Evolutionary conservation across 371 early-diverging fungal genomes (phyloP), one percentile per base, ranked within the genome.

Genomic region (Zopfochytrium polystomum): DNA sequence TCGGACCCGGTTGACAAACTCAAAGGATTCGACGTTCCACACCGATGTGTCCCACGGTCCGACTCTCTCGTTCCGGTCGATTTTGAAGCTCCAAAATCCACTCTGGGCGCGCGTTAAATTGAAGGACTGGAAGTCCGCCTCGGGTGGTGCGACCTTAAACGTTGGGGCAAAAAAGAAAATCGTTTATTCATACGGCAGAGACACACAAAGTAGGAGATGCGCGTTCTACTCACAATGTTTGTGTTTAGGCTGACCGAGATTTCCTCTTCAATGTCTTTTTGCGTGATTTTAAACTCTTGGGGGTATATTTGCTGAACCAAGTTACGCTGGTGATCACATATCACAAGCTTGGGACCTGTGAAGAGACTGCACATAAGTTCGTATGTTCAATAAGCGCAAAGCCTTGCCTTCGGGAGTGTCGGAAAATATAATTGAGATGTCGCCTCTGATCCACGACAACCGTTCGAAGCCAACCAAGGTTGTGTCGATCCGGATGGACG

Each of bases 381-480:
- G 38, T 9, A 38, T 38, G n/a, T 38, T 48, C 49, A 43, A 43
- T 20, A 43, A 43, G 20, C 15, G 20, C 43, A 43, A 1, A 1
- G 20, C 32, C 35, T 42, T 32, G 64, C 67, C 66, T 26, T 63
- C 67, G 1, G 34, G n/a, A 2, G 70, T 62, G 1, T 70, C 71
- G 15, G 49, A 46, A 55, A 76, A 76, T 5, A 78, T 67, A 23
- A 78, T 63, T 1, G 72, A 72, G n/a, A 78, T 55, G 53, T 77
- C 67, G 22, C 77, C 77, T 3, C 77, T 52, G 26, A 80, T 52
- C 80, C 80, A 80, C 2, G 62, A 52, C 44, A 80, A 38, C 20
- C 66, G 48, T 49, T 80, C 80, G 52, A 75, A 77, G 3, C 80
- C 80, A 45, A 80, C 76, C 29, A 80, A 66, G 1, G 80, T 75